Conservation (phyloP, 1,139 yeast species). For the Kodamaea ohmeri region DNA sequence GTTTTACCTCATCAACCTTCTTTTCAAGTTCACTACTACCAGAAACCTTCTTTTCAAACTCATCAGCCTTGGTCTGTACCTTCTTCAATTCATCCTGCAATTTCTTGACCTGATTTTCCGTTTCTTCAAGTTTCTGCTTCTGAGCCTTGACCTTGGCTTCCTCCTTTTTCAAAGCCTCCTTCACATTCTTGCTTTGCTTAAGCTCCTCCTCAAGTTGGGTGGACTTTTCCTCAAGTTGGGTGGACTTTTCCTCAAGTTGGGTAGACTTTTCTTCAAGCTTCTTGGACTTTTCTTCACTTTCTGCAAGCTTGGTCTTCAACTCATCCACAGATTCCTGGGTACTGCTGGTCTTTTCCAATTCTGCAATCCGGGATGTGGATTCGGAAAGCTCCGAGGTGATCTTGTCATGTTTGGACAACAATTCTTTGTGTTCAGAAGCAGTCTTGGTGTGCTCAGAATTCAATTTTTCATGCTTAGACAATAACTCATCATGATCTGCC, state of each 20-base stretch:
- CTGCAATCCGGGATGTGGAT: too few relatives aligned
- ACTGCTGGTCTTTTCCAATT: conserved; percentile 1
- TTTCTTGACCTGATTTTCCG: neutral
- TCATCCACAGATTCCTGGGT: neutral
- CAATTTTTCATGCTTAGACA: neutral
- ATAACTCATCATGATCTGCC: neutral
- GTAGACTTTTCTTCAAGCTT: neutral
- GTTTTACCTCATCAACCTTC: conserved; percentile 1
- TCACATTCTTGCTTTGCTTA: too few relatives aligned
- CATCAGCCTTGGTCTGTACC: neutral
- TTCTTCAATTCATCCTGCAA: neutral
- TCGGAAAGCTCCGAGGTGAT: too few relatives aligned
- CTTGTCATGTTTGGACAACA: too few relatives aligned
- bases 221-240: too few relatives aligned
- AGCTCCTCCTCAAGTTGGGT: too few relatives aligned
- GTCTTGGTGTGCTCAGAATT: too few relatives aligned
- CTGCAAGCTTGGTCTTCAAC: neutral
- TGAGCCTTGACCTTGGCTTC: too few relatives aligned
- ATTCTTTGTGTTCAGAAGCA: too few relatives aligned
- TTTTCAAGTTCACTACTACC: neutral
- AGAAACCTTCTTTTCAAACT: conserved; percentile 8
- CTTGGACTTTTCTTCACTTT: neutral
- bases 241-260: neutral
- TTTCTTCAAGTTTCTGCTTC: neutral
- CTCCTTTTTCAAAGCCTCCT: too few relatives aligned